Base-by-base conservation (phyloP, 2,329 filamentous ascomycete species). In the Diaporthe citri region DNA sequence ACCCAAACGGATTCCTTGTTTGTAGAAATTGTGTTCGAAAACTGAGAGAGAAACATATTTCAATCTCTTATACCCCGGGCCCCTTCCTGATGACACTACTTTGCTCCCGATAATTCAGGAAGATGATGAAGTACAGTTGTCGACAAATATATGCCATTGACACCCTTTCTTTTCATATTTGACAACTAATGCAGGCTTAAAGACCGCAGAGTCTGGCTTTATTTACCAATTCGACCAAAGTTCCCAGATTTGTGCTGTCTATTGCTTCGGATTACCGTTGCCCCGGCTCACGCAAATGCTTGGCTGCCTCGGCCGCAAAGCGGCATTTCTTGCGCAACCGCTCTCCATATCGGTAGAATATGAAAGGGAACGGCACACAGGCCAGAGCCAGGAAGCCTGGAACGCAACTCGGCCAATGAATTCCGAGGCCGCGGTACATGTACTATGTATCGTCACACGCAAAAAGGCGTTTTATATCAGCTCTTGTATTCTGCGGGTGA, bases 151-250 rank as follows among this genome's bases (percentile, higher is more conserved):
- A 13, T 25, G 2, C 5, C 1, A 15, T 15, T 52, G 0, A 17
- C n/a, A 4, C 51, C 5, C 1, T 52, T 52, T 52, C 25, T 52
- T 52, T 52, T 52, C 12, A 15, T 52, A 52, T 2, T 1, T 13
- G 25, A 28, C 20, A 4, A 52, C 20, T 10, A 55, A 31, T 25
- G 17, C 25, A 55, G 6, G 52, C 20, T 55, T 2, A 55, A 6
- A 17, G 6, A 20, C 2, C 0, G 6, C 3, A 7, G 0, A 55
- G 25, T 28, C 17, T 55, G 25, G 25, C 8, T 13, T 2, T 4
- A 1, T 55, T 55, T 17, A 31, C 25, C 6, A 31, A 1, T 31
- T 31, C 2, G 20, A 55, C 28, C 1, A 20, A 15, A 55, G 20
- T 1, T 4, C 15, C 15, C 1, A 28, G 6, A 12, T 12, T 52